Percentiles rank a stretch among this genome's conserved stretches.
Evolutionary conservation across 1,284 basidiomycete genomes (phyloP).

Genomic region (Lignosus rhinocerotis): DNA sequence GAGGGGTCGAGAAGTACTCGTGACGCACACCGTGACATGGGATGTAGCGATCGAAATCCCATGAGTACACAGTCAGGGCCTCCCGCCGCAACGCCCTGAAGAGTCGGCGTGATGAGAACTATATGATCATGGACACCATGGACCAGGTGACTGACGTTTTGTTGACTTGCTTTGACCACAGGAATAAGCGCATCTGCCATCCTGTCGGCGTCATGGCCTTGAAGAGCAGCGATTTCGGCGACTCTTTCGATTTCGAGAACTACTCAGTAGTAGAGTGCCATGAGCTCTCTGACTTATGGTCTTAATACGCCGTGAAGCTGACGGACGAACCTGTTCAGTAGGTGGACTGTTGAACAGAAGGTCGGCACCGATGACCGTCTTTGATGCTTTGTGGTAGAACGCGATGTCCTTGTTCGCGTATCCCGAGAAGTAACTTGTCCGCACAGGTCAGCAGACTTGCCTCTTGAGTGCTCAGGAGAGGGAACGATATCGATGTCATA

Average conservation of each 20-base stretch:
- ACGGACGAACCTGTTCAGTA: constrained; percentile 70
- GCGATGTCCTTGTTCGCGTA: constrained; percentile 88
- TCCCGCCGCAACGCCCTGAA: constrained; percentile 72
- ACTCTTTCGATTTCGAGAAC: constrained; percentile 52
- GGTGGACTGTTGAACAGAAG: constrained; percentile 88
- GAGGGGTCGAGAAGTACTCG: background rate
- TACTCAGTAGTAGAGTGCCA: constrained; percentile 29
- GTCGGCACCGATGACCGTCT: constrained; percentile 85
- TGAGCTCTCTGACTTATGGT: constrained; percentile 5
- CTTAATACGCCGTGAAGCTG: background rate
- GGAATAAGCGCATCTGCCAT: background rate
- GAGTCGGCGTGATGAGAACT: too few species aligned
- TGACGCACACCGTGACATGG: constrained; percentile 83
- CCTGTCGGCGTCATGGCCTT: background rate
- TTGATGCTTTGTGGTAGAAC: constrained; percentile 80
- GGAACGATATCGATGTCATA: constrained; percentile 51
- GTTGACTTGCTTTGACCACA: constrained; percentile 29
- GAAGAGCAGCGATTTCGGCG: constrained; percentile 18
- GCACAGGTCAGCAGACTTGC: background rate
- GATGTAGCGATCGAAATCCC: constrained; percentile 90
- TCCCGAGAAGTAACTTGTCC: constrained; percentile 75
- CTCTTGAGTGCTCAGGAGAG: background rate
- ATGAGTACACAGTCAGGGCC: constrained; percentile 68
- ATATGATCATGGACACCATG: background rate
- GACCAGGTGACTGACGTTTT: constrained; percentile 51